These are phyloP conservation scores for Lobosporangium transversale DNA, from an alignment of 192 early-diverging fungal species.

Conservation along the genomic window DNA sequence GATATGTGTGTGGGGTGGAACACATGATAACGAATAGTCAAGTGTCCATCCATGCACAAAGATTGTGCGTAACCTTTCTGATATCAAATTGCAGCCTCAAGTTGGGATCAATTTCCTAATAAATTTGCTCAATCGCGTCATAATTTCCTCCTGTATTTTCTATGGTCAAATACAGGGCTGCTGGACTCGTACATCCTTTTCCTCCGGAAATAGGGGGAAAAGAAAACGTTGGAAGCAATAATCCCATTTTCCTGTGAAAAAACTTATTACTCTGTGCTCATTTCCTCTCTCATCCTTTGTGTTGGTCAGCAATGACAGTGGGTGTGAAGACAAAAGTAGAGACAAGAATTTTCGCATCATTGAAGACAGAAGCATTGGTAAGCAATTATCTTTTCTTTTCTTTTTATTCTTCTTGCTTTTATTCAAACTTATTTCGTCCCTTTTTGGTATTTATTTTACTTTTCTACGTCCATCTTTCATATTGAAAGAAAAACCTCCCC, in stretches of 20 bases:
- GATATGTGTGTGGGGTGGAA: not conserved
- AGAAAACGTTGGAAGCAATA: conserved; percentile 7
- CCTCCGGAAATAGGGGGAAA: not conserved
- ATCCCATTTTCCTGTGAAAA: not conserved
- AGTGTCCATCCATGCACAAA: not conserved
- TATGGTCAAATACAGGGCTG: not conserved
- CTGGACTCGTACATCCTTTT: not conserved
- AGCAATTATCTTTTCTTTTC: too few species aligned
- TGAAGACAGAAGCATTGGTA: too few species aligned
- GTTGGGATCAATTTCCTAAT: not conserved
- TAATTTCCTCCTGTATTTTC: conserved; percentile 13
- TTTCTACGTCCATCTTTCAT: too few species aligned
- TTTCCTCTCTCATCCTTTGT: not conserved
- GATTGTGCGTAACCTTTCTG: not conserved
- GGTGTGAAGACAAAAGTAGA: not conserved
- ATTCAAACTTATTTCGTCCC: too few species aligned
- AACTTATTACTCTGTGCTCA: not conserved
- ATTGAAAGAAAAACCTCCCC: too few species aligned
- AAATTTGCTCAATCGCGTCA: conserved; percentile 17
- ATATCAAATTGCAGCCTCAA: too few species aligned
- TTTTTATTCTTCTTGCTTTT: too few species aligned
- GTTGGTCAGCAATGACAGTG: not conserved
- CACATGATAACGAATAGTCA: not conserved
- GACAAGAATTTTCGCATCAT: not conserved
- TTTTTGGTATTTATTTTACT: too few species aligned